Evolutionary conservation across 352 stramenopile species (phyloP).

Genomic region (Saprolegnia diclina): DNA sequence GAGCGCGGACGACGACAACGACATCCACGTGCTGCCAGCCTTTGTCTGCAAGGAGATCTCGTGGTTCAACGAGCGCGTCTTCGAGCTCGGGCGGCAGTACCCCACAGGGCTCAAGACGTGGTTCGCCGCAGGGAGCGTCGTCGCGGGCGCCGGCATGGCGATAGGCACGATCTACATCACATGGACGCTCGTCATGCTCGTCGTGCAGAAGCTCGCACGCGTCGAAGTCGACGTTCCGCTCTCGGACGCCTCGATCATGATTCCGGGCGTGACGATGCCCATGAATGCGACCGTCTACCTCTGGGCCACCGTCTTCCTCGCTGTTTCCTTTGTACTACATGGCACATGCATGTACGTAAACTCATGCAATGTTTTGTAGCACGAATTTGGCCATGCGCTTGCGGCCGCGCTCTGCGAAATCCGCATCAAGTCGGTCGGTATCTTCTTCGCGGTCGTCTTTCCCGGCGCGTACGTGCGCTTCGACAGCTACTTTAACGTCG

Average conservation of each 20-base stretch:
- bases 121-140: constrained; percentile 20
- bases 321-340: constrained; percentile 18
- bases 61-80: constrained; percentile 16
- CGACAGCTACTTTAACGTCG: constrained; percentile 28
- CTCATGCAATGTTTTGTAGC: constrained; percentile 20
- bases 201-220: constrained; percentile 1
- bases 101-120: constrained; percentile 21
- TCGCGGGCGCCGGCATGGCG: constrained; percentile 5
- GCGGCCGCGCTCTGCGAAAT: constrained; percentile 25
- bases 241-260: constrained; percentile 18
- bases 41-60: constrained; percentile 17
- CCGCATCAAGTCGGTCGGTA: constrained; percentile 22
- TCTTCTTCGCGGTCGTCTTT: constrained; percentile 26
- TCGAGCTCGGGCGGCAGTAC: constrained; percentile 12
- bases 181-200: constrained; percentile 16
- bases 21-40: constrained; percentile 9
- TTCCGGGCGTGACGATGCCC: constrained; percentile 26
- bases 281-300: constrained; percentile 18
- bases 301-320: constrained; percentile 22
- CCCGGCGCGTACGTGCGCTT: constrained; percentile 26
- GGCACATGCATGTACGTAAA: not conserved
- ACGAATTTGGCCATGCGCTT: constrained; percentile 27
- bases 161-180: constrained; percentile 15
- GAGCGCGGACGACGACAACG: not conserved
- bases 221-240: constrained; percentile 20